Evolutionary conservation across 371 early-diverging fungal species (phyloP).

Genomic region (Sporodiniella umbellata): DNA sequence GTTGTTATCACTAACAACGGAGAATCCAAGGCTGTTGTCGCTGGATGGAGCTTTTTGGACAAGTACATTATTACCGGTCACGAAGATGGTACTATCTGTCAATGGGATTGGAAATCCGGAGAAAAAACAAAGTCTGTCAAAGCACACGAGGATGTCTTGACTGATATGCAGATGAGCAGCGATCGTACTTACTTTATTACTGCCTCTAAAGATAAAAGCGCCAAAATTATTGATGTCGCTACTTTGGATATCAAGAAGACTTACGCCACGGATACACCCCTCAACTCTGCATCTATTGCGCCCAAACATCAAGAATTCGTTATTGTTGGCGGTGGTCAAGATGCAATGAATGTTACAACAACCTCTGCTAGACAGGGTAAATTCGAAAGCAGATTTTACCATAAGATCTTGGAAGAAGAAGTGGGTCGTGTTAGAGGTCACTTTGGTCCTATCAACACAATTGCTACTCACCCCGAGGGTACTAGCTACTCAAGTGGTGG

Average conservation of each 20-base stretch:
- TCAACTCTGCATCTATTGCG: constrained; percentile 95
- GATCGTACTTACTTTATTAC: constrained; percentile 97
- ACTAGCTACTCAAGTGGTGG: constrained; percentile 95
- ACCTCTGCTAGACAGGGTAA: constrained; percentile 94
- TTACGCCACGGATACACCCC: constrained; percentile 90
- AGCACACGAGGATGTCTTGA: constrained; percentile 77
- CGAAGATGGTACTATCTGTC: constrained; percentile 86
- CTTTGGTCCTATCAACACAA: constrained; percentile 99
- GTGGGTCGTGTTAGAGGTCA: constrained; percentile 98
- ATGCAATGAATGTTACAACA: constrained; percentile 92
- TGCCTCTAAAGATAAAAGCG: constrained; percentile 93
- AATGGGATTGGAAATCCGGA: constrained; percentile 85
- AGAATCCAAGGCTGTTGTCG: constrained; percentile 90
- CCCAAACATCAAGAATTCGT: constrained; percentile 80
- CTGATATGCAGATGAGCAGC: constrained; percentile 91
- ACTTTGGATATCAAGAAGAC: constrained; percentile 84
- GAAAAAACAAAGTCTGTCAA: constrained; percentile 57
- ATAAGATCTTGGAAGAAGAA: constrained; percentile 95
- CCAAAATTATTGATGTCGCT: constrained; percentile 87
- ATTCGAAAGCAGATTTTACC: constrained; percentile 99
- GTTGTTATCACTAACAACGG: constrained; percentile 63
- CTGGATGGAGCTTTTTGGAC: constrained; percentile 90
- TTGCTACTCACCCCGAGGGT: constrained; percentile 96
- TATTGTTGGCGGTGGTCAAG: constrained; percentile 83
- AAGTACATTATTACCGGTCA: constrained; percentile 91